Evolutionary conservation across 257 asterid genomes (phyloP), one percentile per base, ranked within the genome.

Genomic region (Thymus quinquecostatus): DNA sequence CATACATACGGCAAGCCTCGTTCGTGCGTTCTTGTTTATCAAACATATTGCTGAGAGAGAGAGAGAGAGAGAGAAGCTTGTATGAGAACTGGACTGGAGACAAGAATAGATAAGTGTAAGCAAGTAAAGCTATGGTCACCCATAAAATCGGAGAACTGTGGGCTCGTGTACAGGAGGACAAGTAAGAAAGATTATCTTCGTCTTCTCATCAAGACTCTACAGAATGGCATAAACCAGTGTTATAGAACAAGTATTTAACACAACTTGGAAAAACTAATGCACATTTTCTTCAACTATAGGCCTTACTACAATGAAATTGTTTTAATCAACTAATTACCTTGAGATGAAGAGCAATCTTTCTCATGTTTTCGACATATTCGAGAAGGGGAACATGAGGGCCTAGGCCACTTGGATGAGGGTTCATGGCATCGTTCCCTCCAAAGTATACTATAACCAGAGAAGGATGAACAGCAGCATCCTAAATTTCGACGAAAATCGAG

Each of bases 301-400:
- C 13, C 60, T 27, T 34, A 54, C 27, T 14, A 27, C 60, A 54
- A 54, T 54, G 60, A 54, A 54, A 38, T 1, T 38, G 4, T 38
- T 3, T 38, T 7, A 21, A 21, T 21, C 21, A 21, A 21, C 21
- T 21, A 0, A 29, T 73, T 68, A 85, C 90, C 88, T 38, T 78
- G 80, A 84, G 80, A 79, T 84, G 84, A 72, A 80, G 74, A 62
- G 80, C 83, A 67, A 92, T 87, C 47, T 82, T 86, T 80, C 66
- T 90, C 98, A 92, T 90, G 83, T 87, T 92, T 55, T 90, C 88
- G 10, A 90, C 73, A 66, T 88, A 92, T 69, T 92, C 97, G 1
- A 64, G 80, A 54, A 92, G 84, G 56, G 98, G 97, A 13, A 90
- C 97, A 79, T 90, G 96, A 64, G 90, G 66, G 8, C 96, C 94